A percentile compares a stretch with the other conserved stretches of the same genome.
These are phyloP conservation scores for Stemphylium vesicarium DNA, from an alignment of 2,329 filamentous ascomycete species.

Conservation along the genomic window DNA sequence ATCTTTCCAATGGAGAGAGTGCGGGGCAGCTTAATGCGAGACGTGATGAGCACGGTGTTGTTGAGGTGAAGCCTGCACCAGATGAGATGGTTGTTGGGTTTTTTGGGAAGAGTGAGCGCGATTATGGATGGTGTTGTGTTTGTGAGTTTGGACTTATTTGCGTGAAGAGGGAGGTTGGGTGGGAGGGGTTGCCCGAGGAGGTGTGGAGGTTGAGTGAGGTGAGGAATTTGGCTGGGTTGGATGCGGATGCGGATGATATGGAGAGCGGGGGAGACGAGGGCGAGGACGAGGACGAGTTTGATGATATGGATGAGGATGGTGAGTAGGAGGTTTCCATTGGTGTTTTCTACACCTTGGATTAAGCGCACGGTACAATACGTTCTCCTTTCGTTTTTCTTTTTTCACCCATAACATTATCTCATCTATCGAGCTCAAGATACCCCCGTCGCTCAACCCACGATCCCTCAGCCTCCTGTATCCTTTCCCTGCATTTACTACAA, in stretches of 20 bases:
- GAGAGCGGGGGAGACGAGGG: not conserved
- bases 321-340: not conserved
- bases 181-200: constrained; percentile 50
- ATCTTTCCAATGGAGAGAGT: constrained; percentile 37
- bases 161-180: constrained; percentile 47
- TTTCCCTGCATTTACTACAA: not conserved
- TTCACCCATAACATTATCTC: not conserved
- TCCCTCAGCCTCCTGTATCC: not conserved
- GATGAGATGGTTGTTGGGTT: constrained; percentile 57
- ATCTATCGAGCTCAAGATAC: no score
- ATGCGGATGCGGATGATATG: not conserved
- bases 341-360: no score
- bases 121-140: constrained; percentile 25
- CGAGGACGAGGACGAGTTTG: not conserved
- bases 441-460: not conserved
- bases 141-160: constrained; percentile 59
- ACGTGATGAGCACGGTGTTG: constrained; percentile 16
- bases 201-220: constrained; percentile 54
- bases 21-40: constrained; percentile 40
- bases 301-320: not conserved
- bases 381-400: no score
- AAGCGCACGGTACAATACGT: no score
- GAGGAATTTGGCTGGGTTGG: constrained; percentile 40
- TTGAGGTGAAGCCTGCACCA: constrained; percentile 35
- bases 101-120: constrained; percentile 48